A percentile compares a stretch with the other conserved stretches of the same genome.
Evolutionary conservation across 225 moss, liverwort and hornwort genomes (phyloP).

Genomic region (Physcomitrellopsis africana): DNA sequence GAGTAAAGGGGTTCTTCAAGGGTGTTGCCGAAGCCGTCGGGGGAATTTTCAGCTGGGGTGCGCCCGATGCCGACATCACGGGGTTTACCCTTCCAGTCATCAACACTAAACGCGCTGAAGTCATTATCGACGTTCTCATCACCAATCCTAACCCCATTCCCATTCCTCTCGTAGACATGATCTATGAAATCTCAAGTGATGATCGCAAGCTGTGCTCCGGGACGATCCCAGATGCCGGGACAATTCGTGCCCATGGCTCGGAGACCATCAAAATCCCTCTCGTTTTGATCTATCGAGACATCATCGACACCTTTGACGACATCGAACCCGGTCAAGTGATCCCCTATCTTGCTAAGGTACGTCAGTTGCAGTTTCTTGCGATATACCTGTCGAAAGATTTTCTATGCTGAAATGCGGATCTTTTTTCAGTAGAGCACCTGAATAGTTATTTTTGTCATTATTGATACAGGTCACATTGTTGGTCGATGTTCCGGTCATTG

Average conservation of each 20-base stretch:
- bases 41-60: constrained; percentile 69
- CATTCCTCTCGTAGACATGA: constrained; percentile 83
- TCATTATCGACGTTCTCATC: constrained; percentile 77
- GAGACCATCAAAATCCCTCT: constrained; percentile 82
- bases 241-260: constrained; percentile 72
- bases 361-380: background rate
- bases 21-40: constrained; percentile 63
- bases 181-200: constrained; percentile 72
- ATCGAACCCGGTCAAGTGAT: constrained; percentile 82
- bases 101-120: constrained; percentile 60
- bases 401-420: background rate
- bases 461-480: constrained; percentile 47
- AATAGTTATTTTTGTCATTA: too few relatives aligned
- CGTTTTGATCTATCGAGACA: constrained; percentile 72
- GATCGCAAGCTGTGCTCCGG: constrained; percentile 70
- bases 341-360: constrained; percentile 66
- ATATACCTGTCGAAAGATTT: too few relatives aligned
- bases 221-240: constrained; percentile 81
- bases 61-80: constrained; percentile 71
- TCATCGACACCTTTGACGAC: constrained; percentile 75
- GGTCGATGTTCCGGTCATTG: constrained; percentile 83
- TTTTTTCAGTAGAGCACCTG: background rate
- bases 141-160: constrained; percentile 87
- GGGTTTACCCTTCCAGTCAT: constrained; percentile 63
- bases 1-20: constrained; percentile 67